Evolutionary conservation across 106 monocot species (phyloP).

Genomic region (Xerophyta viscosa): DNA sequence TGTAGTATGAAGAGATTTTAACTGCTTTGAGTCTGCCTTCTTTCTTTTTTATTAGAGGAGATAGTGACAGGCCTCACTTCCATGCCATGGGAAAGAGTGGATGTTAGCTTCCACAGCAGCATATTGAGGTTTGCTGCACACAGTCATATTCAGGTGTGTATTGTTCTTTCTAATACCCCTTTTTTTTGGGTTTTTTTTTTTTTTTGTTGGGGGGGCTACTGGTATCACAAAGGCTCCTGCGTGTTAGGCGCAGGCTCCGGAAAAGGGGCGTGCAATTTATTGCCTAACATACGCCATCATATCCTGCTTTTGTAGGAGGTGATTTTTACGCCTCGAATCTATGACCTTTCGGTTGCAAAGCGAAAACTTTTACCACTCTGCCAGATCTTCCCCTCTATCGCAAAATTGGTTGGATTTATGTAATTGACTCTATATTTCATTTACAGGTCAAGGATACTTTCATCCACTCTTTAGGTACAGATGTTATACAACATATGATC

Average conservation of each 20-base stretch:
- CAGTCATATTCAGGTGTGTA: constrained; percentile 82
- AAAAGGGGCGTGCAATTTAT: too few relatives aligned
- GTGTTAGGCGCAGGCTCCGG: too few relatives aligned
- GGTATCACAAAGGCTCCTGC: too few relatives aligned
- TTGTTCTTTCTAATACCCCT: too few relatives aligned
- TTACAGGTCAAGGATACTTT: constrained; percentile 63
- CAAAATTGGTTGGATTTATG: not conserved
- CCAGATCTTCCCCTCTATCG: constrained; percentile 6
- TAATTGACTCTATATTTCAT: not conserved
- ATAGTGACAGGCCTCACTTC: constrained; percentile 53
- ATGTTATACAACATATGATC: constrained; percentile 88
- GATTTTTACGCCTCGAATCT: too few relatives aligned
- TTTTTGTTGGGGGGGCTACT: too few relatives aligned
- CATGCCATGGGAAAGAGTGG: constrained; percentile 92
- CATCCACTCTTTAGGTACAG: constrained; percentile 70
- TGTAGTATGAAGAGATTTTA: not conserved
- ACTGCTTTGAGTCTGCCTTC: not conserved
- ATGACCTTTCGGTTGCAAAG: too few relatives aligned
- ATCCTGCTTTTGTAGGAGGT: too few relatives aligned
- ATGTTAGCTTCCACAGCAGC: constrained; percentile 82
- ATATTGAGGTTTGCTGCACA: constrained; percentile 69
- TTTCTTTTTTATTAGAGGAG: constrained; percentile 54
- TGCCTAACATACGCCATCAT: too few relatives aligned
- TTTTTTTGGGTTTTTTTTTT: too few relatives aligned
- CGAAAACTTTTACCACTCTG: too few relatives aligned